Evolutionary conservation across 257 asterid genomes (phyloP).

Genomic region (Verbena officinalis): DNA sequence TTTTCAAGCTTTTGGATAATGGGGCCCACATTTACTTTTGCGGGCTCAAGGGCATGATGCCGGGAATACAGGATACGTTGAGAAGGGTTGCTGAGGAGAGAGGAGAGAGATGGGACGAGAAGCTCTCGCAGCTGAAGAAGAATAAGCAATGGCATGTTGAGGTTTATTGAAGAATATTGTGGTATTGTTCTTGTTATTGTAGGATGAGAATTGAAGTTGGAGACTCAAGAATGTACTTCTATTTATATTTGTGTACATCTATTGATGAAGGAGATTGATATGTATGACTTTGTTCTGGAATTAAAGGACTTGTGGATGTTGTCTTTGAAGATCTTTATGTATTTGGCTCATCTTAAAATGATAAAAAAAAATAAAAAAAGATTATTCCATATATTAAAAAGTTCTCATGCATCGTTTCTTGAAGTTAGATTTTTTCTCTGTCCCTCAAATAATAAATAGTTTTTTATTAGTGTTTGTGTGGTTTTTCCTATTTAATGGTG

Average conservation of each 20-base stretch:
- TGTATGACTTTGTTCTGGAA: slow-evolving; percentile 7
- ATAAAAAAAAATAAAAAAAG: too few relatives aligned
- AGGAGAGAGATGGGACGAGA: slow-evolving; percentile 93
- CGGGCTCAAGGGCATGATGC: slow-evolving; percentile 99
- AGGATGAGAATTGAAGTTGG: background rate
- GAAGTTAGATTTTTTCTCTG: too few relatives aligned
- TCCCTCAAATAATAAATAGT: too few relatives aligned
- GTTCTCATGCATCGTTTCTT: too few relatives aligned
- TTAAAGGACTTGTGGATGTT: background rate
- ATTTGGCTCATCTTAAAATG: background rate
- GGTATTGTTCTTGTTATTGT: slow-evolving; percentile 17
- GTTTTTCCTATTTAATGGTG: too few relatives aligned
- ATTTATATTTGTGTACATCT: slow-evolving; percentile 15
- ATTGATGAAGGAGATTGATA: slow-evolving; percentile 18
- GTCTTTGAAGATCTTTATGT: slow-evolving; percentile 9
- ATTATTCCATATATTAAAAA: too few relatives aligned
- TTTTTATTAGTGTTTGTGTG: too few relatives aligned
- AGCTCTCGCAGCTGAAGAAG: slow-evolving; percentile 82
- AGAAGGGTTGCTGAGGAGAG: slow-evolving; percentile 83
- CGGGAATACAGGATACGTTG: slow-evolving; percentile 91
- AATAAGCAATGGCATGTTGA: slow-evolving; percentile 99
- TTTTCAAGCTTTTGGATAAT: slow-evolving; percentile 77
- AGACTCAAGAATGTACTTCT: background rate
- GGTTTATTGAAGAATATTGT: slow-evolving; percentile 55
- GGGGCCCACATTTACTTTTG: slow-evolving; percentile 97